Conservation (phyloP, 768 basidiomycete species). For the Boletus subcaerulescens region DNA sequence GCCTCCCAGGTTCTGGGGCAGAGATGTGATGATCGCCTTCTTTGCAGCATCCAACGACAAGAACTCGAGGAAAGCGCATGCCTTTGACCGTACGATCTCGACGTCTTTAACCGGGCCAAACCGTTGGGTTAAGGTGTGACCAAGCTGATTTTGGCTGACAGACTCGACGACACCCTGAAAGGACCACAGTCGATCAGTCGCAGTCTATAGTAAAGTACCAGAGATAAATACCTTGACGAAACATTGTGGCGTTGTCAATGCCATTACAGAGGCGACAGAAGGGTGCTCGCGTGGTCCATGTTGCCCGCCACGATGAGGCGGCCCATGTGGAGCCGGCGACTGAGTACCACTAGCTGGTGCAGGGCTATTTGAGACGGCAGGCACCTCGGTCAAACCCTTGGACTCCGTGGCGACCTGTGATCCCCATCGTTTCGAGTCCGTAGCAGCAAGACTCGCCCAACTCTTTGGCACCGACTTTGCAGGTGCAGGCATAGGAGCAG, state of each 20-base stretch:
- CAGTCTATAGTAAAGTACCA: not conserved
- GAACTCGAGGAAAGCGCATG: constrained; percentile 96
- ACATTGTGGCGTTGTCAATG: constrained; percentile 70
- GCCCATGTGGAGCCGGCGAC: constrained; percentile 31
- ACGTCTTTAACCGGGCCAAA: constrained; percentile 86
- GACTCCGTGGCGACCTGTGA: constrained; percentile 73
- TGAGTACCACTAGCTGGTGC: constrained; percentile 41
- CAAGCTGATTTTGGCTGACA: constrained; percentile 52
- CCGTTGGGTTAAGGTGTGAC: constrained; percentile 47
- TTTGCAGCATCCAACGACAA: constrained; percentile 71
- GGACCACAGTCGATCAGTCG: constrained; percentile 1
- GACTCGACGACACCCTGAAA: constrained; percentile 69
- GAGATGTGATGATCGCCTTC: constrained; percentile 74
- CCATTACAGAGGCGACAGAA: constrained; percentile 52
- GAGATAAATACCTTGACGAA: constrained; percentile 78
- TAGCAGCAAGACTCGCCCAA: constrained; percentile 91
- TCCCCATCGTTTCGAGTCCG: constrained; percentile 83
- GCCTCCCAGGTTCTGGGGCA: constrained; percentile 69
- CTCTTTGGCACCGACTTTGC: constrained; percentile 61
- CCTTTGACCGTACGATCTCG: constrained; percentile 84
- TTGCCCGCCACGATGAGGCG: constrained; percentile 33
- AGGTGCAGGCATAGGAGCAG: constrained; percentile 33
- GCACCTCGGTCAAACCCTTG: constrained; percentile 70
- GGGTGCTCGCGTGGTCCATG: constrained; percentile 43
- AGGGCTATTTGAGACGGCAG: constrained; percentile 36